Conservation (phyloP, 495 filamentous ascomycete species). For the Apodospora peruviana region DNA sequence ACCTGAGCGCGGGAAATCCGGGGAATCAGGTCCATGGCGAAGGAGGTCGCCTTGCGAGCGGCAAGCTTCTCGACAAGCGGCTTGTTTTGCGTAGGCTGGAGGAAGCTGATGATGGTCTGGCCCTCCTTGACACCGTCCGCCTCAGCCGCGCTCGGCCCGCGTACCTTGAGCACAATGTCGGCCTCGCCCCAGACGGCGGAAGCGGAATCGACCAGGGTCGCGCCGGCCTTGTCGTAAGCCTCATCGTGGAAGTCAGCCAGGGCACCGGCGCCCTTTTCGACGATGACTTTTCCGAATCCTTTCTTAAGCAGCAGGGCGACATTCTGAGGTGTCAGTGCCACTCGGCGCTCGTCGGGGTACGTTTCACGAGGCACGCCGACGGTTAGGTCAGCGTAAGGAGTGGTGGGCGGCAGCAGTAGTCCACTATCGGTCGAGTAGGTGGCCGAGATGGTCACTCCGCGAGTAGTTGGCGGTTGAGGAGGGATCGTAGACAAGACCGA, state of each 20-base stretch:
- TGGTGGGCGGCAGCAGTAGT: conserved; percentile 41
- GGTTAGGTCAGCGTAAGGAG: conserved; percentile 60
- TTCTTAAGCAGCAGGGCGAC: conserved; percentile 72
- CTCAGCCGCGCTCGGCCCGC: conserved; percentile 61
- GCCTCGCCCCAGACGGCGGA: conserved; percentile 59
- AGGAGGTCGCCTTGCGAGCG: conserved; percentile 55
- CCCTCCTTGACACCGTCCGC: conserved; percentile 54
- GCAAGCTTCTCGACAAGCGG: conserved; percentile 62
- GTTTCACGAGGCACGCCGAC: conserved; percentile 69
- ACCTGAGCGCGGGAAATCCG: conserved; percentile 76
- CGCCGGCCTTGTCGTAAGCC: conserved; percentile 66
- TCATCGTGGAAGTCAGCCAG: conserved; percentile 66
- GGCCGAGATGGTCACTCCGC: conserved; percentile 8
- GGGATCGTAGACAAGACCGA: conserved; percentile 24
- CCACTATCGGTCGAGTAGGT: conserved; percentile 31
- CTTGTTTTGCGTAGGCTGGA: conserved; percentile 70
- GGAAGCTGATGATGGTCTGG: conserved; percentile 65
- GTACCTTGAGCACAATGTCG: conserved; percentile 75
- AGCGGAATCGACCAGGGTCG: conserved; percentile 56
- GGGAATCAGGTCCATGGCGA: conserved; percentile 83
- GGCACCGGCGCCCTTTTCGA: conserved; percentile 70
- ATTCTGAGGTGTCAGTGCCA: conserved; percentile 76
- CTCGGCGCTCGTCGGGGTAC: conserved; percentile 66
- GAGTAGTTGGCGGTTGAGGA: neutral
- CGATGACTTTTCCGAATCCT: conserved; percentile 64